Percentiles rank a stretch among this genome's conserved stretches.
Conservation (phyloP, 2,329 filamentous ascomycete species). For the Fusarium sp. region DNA sequence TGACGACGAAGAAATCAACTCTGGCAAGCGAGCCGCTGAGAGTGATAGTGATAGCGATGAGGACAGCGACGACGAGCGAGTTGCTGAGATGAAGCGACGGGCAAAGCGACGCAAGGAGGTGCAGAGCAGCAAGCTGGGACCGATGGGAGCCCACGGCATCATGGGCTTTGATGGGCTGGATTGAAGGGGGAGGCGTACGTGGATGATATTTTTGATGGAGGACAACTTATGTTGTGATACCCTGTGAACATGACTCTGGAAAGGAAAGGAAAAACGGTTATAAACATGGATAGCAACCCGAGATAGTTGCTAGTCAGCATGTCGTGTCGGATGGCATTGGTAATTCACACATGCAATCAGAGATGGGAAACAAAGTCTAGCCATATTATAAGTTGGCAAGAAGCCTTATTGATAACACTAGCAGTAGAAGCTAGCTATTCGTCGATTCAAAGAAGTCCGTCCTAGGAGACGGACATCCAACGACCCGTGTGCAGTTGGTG, state of each 20-base stretch:
- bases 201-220: not conserved
- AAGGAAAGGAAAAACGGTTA: not conserved
- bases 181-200: constrained; percentile 34
- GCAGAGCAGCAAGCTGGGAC: constrained; percentile 58
- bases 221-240: constrained; percentile 27
- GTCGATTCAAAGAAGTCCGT: constrained; percentile 25
- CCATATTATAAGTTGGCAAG: not conserved
- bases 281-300: not conserved
- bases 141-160: constrained; percentile 64
- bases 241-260: constrained; percentile 3
- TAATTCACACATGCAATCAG: not conserved
- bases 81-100: constrained; percentile 57
- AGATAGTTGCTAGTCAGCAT: not conserved
- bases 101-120: constrained; percentile 58
- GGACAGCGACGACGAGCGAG: constrained; percentile 50
- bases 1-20: constrained; percentile 57
- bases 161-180: constrained; percentile 62
- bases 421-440: constrained; percentile 13
- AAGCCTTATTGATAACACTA: constrained; percentile 15
- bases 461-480: constrained; percentile 37
- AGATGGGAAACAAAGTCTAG: not conserved
- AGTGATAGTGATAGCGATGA: constrained; percentile 62
- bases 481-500: constrained; percentile 33
- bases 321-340: not conserved
- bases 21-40: constrained; percentile 61